Base-by-base conservation (phyloP, 1,284 basidiomycete species). In the Fomitopsis schrenkii region DNA sequence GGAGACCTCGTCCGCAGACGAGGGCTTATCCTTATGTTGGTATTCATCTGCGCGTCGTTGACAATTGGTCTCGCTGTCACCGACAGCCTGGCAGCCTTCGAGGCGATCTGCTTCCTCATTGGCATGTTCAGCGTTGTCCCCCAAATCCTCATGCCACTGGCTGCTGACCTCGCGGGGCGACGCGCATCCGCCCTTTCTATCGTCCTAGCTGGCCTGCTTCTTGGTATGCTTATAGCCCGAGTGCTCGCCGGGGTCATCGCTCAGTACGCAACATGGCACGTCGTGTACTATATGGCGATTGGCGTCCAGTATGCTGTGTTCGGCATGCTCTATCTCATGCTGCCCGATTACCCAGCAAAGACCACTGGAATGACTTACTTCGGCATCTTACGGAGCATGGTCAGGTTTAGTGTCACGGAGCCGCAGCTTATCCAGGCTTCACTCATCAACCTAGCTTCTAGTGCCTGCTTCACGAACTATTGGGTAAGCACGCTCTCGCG, bases 281-380 rank as follows among this genome's bases (percentile, higher is more conserved):
- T 81, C 63, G 76, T 79, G 3, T 83, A 80, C 64, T 82, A 79
- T 72, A 70, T 81, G 66, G 77, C 77, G 8, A 75, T 78, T 55
- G 82, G 76, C 14, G 62, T 78, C 57, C 77, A 80, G 63, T 70
- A 64, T 63, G 63, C 67, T 35, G 77, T 80, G 58, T 66, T 75
- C 5, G 28, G 71, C 10, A 62, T 79, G 41, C 67, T 80, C 3
- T 85, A 79, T 67, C 73, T 73, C 52, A 70, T 78, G 54, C 68
- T 84, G 10, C 83, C 83, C 2, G 83, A 84, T 70, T 83, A 78
- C 56, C 83, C 83, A 0, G 76, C 79, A 40, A 82, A 82, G 65
- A 76, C 76, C 66, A 64, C 63, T 53, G 66, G 69, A 45, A 58
- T 83, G 42, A 77, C 77, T 5, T 84, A 84, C 66, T 73, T 72